Conservation (phyloP, 2,329 filamentous ascomycete species). For the Calonectria pseudoreteaudii region DNA sequence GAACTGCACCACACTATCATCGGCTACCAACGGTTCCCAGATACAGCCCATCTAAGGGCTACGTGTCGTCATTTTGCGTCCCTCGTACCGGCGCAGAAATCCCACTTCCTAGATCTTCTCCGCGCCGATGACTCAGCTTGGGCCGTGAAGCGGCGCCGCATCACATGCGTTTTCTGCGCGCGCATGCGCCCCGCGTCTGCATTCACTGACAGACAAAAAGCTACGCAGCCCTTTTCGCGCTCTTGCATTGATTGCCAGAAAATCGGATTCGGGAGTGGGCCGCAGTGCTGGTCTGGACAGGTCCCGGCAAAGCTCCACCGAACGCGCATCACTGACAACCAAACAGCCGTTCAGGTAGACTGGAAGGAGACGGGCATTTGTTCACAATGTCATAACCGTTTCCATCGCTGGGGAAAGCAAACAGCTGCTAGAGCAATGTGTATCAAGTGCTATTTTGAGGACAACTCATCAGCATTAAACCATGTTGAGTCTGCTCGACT, state of each 20-base stretch:
- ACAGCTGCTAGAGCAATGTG: slow-evolving; percentile 9
- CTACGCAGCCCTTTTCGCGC: neutral
- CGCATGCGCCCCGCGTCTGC: slow-evolving; percentile 21
- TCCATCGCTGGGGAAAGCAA: slow-evolving; percentile 4
- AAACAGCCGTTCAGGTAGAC: slow-evolving; percentile 9
- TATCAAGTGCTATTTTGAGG: slow-evolving; percentile 6
- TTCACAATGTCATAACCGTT: slow-evolving; percentile 11
- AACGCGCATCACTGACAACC: neutral
- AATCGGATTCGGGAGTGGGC: neutral
- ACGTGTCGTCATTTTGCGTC: slow-evolving; percentile 22
- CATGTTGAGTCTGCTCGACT: slow-evolving; percentile 1
- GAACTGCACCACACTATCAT: slow-evolving; percentile 15
- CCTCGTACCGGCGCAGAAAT: slow-evolving; percentile 8
- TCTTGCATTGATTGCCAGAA: slow-evolving; percentile 15
- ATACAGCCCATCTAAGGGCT: slow-evolving; percentile 16
- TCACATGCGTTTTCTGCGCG: slow-evolving; percentile 24
- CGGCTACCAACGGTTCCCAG: slow-evolving; percentile 2
- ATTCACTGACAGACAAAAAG: slow-evolving; percentile 24
- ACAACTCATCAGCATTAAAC: neutral
- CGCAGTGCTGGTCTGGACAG: neutral
- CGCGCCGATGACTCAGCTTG: slow-evolving; percentile 17
- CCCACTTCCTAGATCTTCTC: slow-evolving; percentile 5
- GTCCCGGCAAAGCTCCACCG: neutral
- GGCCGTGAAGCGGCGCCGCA: slow-evolving; percentile 8
- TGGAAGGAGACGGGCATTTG: slow-evolving; percentile 8